Evolutionary conservation across 257 asterid genomes (phyloP), one percentile per base, ranked within the genome.

Genomic region (Plantago elongata): DNA sequence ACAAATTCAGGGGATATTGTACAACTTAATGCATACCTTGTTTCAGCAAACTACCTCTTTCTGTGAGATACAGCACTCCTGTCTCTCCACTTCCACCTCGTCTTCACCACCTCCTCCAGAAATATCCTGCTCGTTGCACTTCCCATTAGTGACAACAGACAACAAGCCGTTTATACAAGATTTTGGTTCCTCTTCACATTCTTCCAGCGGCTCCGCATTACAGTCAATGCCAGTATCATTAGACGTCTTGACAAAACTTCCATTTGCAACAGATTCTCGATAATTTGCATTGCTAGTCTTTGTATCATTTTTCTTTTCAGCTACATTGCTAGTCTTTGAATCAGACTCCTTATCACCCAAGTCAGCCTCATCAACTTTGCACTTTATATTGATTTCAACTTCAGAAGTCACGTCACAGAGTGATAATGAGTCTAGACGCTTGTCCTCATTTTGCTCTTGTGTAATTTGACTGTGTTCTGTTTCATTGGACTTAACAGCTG

Each of bases 161-260:
- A 40, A 54, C 40, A 54, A 54, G 18, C 69, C 69, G 13, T 48
- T 56, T 8, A 55, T 30, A 40, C 77, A 73, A 54, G 45, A 34
- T 66, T 51, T 27, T 9, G 56, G 16, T 40, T 63, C 77, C 61
- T 66, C 83, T 45, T 57, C 68, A 46, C 62, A 45, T 34, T 34
- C 55, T 60, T 29, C n/a, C 57, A 45, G 27, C 63, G 40, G 59
- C 64, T 71, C 80, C 4, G 58, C 30, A 61, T 65, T 64, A 74
- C 74, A 63, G 43, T 69, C 72, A 9, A 42, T 40, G 14, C 57
- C 45, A 5, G 68, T 40, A 18, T 52, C 70, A 34, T 55, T 45
- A n/a, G 75, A 18, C 15, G 45, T 9, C 14, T 57, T 51, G n/a
- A 27, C 45, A 60, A 61, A 13, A 17, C 42, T 55, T 42, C 56